A percentile compares a stretch with the other conserved stretches of the same genome.
Conservation (phyloP, 345 rosid genomes). For the Pistacia vera region DNA sequence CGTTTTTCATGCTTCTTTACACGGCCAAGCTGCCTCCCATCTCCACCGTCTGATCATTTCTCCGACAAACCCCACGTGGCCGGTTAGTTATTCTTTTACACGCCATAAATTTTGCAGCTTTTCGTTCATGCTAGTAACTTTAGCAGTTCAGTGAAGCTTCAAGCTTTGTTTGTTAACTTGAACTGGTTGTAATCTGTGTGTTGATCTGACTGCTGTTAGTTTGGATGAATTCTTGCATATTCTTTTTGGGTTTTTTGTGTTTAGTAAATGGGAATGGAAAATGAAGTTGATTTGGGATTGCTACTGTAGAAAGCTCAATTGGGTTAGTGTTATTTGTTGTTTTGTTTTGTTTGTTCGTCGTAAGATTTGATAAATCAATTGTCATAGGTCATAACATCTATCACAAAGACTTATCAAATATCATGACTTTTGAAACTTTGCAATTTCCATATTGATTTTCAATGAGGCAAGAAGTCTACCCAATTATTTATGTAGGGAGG, state of each 20-base stretch:
- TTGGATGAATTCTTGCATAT: not conserved
- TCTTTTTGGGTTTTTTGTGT: not conserved
- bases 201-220: not conserved
- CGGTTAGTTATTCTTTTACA: constrained; percentile 35
- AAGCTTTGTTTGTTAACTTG: not conserved
- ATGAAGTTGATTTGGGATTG: too few species aligned
- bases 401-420: too few species aligned
- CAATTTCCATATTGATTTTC: too few species aligned
- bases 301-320: not conserved
- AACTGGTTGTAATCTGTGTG: not conserved
- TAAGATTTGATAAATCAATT: too few species aligned
- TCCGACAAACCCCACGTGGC: constrained; percentile 31
- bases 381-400: too few species aligned
- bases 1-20: constrained; percentile 54
- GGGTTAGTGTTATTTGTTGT: not conserved
- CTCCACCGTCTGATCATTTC: constrained; percentile 31
- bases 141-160: not conserved
- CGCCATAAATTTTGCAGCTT: constrained; percentile 11
- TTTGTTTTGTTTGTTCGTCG: too few species aligned
- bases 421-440: too few species aligned
- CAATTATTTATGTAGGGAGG: too few species aligned
- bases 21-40: constrained; percentile 29
- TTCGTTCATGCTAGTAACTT: constrained; percentile 1
- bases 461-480: too few species aligned
- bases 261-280: too few species aligned